Conservation (phyloP, 176 grass and related monocot genomes). For the Puccinellia tenuiflora region DNA sequence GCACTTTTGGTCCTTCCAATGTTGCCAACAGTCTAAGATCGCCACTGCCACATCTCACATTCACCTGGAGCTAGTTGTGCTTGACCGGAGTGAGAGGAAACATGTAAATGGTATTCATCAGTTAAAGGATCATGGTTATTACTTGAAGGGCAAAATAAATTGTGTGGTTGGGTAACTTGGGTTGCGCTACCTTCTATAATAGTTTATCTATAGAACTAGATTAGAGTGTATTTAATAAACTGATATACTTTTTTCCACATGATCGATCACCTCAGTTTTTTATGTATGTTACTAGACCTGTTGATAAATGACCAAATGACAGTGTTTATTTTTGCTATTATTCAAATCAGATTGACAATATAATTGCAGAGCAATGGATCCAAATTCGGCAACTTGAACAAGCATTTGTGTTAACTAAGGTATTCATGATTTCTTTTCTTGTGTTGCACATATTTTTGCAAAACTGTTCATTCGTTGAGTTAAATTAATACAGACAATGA, state of each 20-base stretch:
- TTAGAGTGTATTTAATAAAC: not conserved
- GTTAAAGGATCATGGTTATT: constrained; percentile 11
- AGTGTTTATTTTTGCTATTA: constrained; percentile 1
- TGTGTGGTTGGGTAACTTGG: not conserved
- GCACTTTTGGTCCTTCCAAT: not conserved
- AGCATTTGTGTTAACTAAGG: constrained; percentile 85
- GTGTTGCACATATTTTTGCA: constrained; percentile 9
- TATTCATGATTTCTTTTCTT: constrained; percentile 30
- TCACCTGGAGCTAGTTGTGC: not conserved
- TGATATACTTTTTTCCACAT: not conserved
- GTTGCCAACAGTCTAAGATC: not conserved
- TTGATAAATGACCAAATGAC: constrained; percentile 1
- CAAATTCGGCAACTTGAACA: constrained; percentile 88
- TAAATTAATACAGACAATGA: constrained; percentile 63
- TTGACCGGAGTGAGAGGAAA: not conserved
- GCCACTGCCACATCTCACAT: not conserved
- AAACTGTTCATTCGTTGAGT: constrained; percentile 21
- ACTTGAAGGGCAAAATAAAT: not conserved
- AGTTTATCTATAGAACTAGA: not conserved
- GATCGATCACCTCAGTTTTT: constrained; percentile 5
- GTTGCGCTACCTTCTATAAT: not conserved
- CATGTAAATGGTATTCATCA: not conserved
- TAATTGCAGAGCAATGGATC: constrained; percentile 90
- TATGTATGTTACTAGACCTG: constrained; percentile 3
- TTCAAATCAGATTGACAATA: constrained; percentile 69